These are phyloP conservation scores for Psilocybe cyanescens DNA, from an alignment of 768 basidiomycete genomes.

Conservation along the genomic window DNA sequence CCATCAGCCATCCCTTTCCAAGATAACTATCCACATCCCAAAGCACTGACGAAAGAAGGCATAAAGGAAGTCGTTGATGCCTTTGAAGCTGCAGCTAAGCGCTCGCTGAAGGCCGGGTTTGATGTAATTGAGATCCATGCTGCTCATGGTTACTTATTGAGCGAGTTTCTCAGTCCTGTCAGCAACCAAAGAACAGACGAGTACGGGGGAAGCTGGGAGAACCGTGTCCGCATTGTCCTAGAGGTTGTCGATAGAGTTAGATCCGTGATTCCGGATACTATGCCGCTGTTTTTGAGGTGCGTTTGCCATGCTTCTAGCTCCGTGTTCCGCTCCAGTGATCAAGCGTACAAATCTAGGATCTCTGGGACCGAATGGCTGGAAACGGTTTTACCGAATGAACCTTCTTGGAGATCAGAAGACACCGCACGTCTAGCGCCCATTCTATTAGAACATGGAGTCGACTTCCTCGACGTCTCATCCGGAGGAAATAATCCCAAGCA, in stretches of 20 bases:
- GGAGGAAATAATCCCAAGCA: constrained; percentile 61
- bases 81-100: constrained; percentile 53
- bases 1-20: constrained; percentile 55
- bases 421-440: constrained; percentile 37
- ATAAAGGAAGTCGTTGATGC: constrained; percentile 63
- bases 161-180: constrained; percentile 59
- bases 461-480: constrained; percentile 73
- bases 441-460: constrained; percentile 67
- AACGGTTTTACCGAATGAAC: constrained; percentile 56
- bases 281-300: constrained; percentile 76
- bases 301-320: neutral
- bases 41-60: constrained; percentile 57
- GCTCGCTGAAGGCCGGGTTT: constrained; percentile 48
- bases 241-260: constrained; percentile 70
- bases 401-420: constrained; percentile 49
- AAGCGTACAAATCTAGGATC: constrained; percentile 38
- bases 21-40: constrained; percentile 51
- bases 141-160: constrained; percentile 66
- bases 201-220: constrained; percentile 80
- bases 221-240: constrained; percentile 64
- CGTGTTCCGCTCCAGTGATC: too few species aligned
- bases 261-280: constrained; percentile 54
- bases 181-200: constrained; percentile 68
- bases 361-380: constrained; percentile 80
- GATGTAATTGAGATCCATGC: constrained; percentile 53